These are phyloP conservation scores for Zalaria obscura DNA, from an alignment of 2,329 filamentous ascomycete genomes.

Conservation along the genomic window DNA sequence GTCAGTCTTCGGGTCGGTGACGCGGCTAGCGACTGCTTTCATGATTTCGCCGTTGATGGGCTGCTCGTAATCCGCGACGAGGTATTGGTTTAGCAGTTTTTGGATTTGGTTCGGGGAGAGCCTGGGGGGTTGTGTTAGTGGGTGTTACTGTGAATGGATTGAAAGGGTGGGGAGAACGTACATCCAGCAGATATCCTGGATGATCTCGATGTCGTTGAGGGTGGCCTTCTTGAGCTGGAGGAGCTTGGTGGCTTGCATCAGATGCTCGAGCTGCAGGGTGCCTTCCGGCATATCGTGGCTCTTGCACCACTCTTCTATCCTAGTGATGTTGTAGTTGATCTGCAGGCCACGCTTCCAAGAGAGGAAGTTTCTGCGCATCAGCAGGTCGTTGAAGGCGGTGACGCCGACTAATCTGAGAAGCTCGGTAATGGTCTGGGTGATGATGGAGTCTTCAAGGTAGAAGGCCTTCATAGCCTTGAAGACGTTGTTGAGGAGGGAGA, in stretches of 20 bases:
- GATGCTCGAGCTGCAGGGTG: conserved; percentile 88
- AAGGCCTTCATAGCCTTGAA: conserved; percentile 99
- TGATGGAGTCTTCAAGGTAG: conserved; percentile 90
- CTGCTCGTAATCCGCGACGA: conserved; percentile 97
- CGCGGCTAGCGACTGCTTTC: conserved; percentile 94
- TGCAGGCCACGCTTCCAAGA: conserved; percentile 98
- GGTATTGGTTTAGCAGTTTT: conserved; percentile 95
- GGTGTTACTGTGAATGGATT: neutral
- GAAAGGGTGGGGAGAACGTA: conserved; percentile 36
- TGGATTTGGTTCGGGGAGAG: conserved; percentile 97
- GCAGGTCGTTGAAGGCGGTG: conserved; percentile 92
- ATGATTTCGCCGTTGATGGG: conserved; percentile 99
- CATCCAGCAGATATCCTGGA: conserved; percentile 99
- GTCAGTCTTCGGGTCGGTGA: conserved; percentile 89
- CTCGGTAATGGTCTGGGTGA: conserved; percentile 90
- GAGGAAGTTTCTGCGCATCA: conserved; percentile 96
- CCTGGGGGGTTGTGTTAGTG: conserved; percentile 34
- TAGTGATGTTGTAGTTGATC: conserved; percentile 99
- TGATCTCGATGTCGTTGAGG: conserved; percentile 97
- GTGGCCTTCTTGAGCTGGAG: conserved; percentile 98
- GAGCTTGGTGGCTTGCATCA: conserved; percentile 99
- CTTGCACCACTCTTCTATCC: conserved; percentile 99
- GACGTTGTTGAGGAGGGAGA: conserved; percentile 90
- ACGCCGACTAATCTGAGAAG: conserved; percentile 86
- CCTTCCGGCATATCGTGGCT: conserved; percentile 99